Percentiles rank a stretch among this genome's conserved stretches.
phyloP scores from a whole-genome alignment of 2,329 filamentous ascomycete species.

The Colletotrichum lini region DNA sequence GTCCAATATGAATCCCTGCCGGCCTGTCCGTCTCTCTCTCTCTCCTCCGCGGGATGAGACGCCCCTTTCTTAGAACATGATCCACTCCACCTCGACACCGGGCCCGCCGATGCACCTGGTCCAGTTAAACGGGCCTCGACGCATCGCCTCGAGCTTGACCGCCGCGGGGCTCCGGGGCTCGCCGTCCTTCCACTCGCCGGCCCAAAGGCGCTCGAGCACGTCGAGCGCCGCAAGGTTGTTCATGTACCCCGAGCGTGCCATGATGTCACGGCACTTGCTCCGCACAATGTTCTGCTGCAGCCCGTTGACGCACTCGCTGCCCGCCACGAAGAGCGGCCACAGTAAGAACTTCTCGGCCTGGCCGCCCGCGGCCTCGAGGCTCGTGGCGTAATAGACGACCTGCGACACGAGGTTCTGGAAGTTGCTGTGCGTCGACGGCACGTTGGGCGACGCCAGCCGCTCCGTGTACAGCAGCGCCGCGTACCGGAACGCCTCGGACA shows the following conservation, averaged over 20 bases:
- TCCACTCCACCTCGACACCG: constrained; percentile 74
- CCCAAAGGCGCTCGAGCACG: constrained; percentile 89
- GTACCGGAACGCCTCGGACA: constrained; percentile 92
- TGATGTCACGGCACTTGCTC: constrained; percentile 86
- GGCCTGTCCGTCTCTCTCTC: background rate
- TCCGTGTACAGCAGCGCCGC: constrained; percentile 91
- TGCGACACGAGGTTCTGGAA: constrained; percentile 88
- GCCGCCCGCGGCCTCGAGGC: constrained; percentile 76
- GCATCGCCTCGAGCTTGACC: constrained; percentile 53
- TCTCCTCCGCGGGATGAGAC: background rate
- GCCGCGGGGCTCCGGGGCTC: constrained; percentile 51
- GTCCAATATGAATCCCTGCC: constrained; percentile 10
- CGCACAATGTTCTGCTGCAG: constrained; percentile 85
- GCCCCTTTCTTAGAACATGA: constrained; percentile 69
- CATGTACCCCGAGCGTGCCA: constrained; percentile 90
- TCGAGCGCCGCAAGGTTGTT: constrained; percentile 92
- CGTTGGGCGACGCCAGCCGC: constrained; percentile 82
- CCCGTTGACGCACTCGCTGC: constrained; percentile 89
- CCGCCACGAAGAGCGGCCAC: constrained; percentile 93
- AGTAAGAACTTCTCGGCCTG: constrained; percentile 89
- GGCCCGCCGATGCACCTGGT: constrained; percentile 69
- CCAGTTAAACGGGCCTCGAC: constrained; percentile 71
- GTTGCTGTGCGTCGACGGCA: constrained; percentile 80
- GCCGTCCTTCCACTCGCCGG: constrained; percentile 62
- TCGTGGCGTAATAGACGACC: constrained; percentile 86